Conservation (phyloP, 176 grass and related monocot genomes). For the Oryza brachyantha region DNA sequence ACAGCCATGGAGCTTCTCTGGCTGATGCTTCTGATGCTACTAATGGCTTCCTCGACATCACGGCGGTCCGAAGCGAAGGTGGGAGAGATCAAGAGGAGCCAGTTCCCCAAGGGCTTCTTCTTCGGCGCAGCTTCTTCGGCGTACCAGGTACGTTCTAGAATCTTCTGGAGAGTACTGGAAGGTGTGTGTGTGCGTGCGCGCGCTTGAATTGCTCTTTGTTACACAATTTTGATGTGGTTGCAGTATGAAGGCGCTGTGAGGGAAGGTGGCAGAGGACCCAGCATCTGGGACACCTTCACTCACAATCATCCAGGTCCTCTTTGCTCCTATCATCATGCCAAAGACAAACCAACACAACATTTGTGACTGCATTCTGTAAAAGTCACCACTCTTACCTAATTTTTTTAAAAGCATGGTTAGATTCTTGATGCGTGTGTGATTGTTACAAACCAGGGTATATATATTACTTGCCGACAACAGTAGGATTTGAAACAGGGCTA, state of each 20-base stretch:
- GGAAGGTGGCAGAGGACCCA: constrained; percentile 58
- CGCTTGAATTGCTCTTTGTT: not conserved
- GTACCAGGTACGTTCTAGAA: constrained; percentile 56
- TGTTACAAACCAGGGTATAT: not conserved
- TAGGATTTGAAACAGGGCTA: not conserved
- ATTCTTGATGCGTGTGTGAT: not conserved
- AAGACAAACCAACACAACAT: too few species aligned
- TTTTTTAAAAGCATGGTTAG: too few species aligned
- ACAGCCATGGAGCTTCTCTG: constrained; percentile 17
- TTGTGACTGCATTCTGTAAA: not conserved
- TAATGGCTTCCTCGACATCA: not conserved
- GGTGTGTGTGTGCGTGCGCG: not conserved
- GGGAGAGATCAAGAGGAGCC: constrained; percentile 30
- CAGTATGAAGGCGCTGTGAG: constrained; percentile 80
- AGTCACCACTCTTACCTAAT: too few species aligned
- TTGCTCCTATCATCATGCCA: constrained; percentile 8
- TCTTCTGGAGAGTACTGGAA: not conserved
- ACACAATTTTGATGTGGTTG: not conserved
- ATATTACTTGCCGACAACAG: not conserved
- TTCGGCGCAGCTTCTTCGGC: constrained; percentile 82
- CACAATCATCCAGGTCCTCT: constrained; percentile 66
- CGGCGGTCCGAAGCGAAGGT: not conserved
- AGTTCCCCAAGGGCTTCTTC: constrained; percentile 56
- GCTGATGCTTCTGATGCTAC: not conserved
- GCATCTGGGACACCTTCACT: constrained; percentile 88